These are phyloP conservation scores for Fusarium goolgardi DNA, from an alignment of 2,329 filamentous ascomycete species.

Conservation along the genomic window DNA sequence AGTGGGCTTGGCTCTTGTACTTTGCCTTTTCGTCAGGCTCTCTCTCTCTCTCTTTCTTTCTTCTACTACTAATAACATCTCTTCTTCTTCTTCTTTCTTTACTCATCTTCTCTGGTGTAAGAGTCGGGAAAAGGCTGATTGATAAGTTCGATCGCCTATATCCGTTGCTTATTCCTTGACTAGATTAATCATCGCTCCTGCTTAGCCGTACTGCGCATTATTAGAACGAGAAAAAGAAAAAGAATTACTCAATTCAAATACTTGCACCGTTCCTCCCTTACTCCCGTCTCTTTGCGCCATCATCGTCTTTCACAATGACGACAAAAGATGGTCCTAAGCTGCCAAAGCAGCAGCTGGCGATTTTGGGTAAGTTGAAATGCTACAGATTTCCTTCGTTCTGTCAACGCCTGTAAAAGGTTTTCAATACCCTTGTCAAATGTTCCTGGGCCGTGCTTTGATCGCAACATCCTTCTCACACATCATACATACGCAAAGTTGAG, in stretches of 20 bases:
- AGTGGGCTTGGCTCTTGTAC: conserved; percentile 14
- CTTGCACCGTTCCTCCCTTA: conserved; percentile 9
- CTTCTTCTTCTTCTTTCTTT: conserved; percentile 6
- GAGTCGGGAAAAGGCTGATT: conserved; percentile 10
- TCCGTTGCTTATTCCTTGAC: background rate
- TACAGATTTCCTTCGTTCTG: background rate
- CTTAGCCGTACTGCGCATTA: background rate
- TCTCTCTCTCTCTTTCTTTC: background rate
- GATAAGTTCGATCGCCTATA: conserved; percentile 4
- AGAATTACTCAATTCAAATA: conserved; percentile 9
- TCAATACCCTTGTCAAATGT: background rate
- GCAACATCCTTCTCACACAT: background rate
- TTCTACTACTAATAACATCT: background rate
- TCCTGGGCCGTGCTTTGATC: conserved; percentile 9
- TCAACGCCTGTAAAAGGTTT: conserved; percentile 1
- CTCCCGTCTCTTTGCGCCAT: conserved; percentile 11
- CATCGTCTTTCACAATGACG: conserved; percentile 37
- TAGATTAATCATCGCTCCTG: background rate
- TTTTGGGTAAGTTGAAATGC: conserved; percentile 71
- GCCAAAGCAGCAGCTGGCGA: conserved; percentile 80
- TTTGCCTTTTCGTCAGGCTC: conserved; percentile 14
- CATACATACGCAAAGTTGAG: background rate
- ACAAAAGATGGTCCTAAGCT: conserved; percentile 66
- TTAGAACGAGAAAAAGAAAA: conserved; percentile 14
- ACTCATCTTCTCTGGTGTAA: conserved; percentile 8